Evolutionary conservation across 2,329 filamentous ascomycete genomes (phyloP), one percentile per base, ranked within the genome.

Genomic region (Neopestalotiopsis sp.): DNA sequence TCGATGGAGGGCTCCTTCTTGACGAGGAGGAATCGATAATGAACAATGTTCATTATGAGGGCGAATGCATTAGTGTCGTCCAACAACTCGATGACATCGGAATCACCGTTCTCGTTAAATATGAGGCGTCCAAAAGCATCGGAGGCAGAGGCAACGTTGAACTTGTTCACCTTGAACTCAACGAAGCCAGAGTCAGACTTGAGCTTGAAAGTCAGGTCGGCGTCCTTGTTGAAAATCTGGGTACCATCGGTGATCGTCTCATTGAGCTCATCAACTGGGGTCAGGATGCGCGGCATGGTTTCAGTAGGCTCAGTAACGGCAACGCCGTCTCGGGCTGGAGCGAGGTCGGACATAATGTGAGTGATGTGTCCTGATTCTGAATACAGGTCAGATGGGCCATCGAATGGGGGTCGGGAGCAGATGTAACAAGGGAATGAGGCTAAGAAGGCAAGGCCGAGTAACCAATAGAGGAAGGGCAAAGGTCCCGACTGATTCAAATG

Each of bases 11-110:
- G 69, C 3, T 58, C 34, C 13, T 65, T 58, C 1, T 73, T 74
- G 2, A 76, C 71, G 12, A 69, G 45, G 4, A 9, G 52, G 63
- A 75, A 77, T 5, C 72, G 61, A 65, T 73, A 75, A 67, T 77
- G 75, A 20, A 75, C 62, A 24, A 76, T 77, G 32, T 62, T 66
- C 42, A 76, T 72, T 4, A 76, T 24, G 2, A 68, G 60, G 6
- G 63, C 60, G 7, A 76, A 64, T 2, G 75, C 74, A 20, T 71
- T 62, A 1, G 66, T 24, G 40, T 75, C 63, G 4, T 71, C 73
- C 3, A 70, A 62, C 17, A 75, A 40, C 10, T 65, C 58, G 32
- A 76, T 45, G 9, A 71, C 61, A 30, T 67, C 66, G 13, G 69
- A 57, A 10, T 63, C 64, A 3, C n/a, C 60, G 42, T 32, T 34